Evolutionary conservation across 2,329 filamentous ascomycete species (phyloP).

Genomic region (Claviceps pusilla): DNA sequence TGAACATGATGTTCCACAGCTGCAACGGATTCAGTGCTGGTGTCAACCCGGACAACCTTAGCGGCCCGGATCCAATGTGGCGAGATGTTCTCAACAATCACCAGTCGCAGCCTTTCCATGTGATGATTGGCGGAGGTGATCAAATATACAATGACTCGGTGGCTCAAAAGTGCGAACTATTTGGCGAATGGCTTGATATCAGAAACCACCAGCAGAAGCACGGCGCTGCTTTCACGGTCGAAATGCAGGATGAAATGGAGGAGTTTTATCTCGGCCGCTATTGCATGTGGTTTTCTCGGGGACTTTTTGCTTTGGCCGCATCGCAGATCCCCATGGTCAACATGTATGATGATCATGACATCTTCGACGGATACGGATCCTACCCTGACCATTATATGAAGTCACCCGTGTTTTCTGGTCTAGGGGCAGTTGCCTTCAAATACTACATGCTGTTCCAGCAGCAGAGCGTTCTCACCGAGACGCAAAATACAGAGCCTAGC

Average conservation of each 20-base stretch:
- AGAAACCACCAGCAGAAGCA: slow-evolving; percentile 71
- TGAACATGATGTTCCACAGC: slow-evolving; percentile 99
- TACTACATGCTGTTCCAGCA: slow-evolving; percentile 99
- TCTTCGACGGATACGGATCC: slow-evolving; percentile 83
- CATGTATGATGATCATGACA: slow-evolving; percentile 91
- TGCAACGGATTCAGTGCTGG: slow-evolving; percentile 88
- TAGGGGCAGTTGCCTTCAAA: slow-evolving; percentile 89
- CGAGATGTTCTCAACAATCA: slow-evolving; percentile 87
- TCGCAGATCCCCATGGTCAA: slow-evolving; percentile 97
- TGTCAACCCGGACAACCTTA: slow-evolving; percentile 65
- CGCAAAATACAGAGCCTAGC: slow-evolving; percentile 69
- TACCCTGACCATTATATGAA: slow-evolving; percentile 88
- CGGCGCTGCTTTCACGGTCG: slow-evolving; percentile 57
- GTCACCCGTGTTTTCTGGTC: slow-evolving; percentile 73
- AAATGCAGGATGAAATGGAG: slow-evolving; percentile 82
- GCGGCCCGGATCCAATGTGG: slow-evolving; percentile 92
- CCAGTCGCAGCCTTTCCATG: slow-evolving; percentile 83
- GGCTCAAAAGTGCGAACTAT: slow-evolving; percentile 57
- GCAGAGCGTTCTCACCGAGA: slow-evolving; percentile 71
- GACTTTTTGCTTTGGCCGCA: slow-evolving; percentile 80
- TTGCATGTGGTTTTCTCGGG: slow-evolving; percentile 89
- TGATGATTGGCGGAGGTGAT: slow-evolving; percentile 94
- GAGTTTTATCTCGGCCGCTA: slow-evolving; percentile 79
- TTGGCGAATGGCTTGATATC: slow-evolving; percentile 71
- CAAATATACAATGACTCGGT: slow-evolving; percentile 92